Conservation (phyloP, 148 eudicot species). For the Rhododendron williamsianum region DNA sequence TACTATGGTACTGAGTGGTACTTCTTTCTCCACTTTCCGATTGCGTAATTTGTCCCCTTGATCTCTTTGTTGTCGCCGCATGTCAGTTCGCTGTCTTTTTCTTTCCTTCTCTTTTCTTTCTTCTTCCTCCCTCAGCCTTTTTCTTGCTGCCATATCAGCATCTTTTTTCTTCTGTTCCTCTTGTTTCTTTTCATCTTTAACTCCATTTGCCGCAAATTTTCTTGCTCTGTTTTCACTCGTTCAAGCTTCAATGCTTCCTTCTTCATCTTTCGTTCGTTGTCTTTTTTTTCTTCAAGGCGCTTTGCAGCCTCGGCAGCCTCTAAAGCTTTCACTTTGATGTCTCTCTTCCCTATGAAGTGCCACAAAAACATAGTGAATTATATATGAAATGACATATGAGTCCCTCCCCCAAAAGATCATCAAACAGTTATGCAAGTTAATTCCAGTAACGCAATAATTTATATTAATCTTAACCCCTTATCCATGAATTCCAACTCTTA, state of each 20-base stretch:
- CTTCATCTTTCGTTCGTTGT: constrained; percentile 73
- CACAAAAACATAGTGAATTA: constrained; percentile 10
- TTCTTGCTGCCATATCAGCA: constrained; percentile 59
- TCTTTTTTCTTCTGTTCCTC: constrained; percentile 70
- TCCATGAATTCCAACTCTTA: not conserved
- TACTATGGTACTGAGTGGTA: constrained; percentile 32
- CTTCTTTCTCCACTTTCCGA: constrained; percentile 44
- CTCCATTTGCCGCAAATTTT: constrained; percentile 63
- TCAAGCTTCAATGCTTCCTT: constrained; percentile 78
- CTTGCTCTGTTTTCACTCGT: constrained; percentile 62
- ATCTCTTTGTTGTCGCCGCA: constrained; percentile 43
- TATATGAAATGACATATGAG: not conserved
- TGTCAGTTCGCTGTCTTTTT: constrained; percentile 64
- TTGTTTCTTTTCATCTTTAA: constrained; percentile 55
- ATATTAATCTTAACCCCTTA: not conserved
- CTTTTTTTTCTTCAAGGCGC: constrained; percentile 62
- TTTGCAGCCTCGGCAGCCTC: constrained; percentile 89
- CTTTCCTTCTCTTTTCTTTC: constrained; percentile 69
- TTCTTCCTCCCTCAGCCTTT: constrained; percentile 85
- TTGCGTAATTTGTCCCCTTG: constrained; percentile 46
- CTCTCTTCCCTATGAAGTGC: constrained; percentile 66
- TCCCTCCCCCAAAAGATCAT: not conserved
- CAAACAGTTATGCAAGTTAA: not conserved
- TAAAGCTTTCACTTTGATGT: constrained; percentile 79
- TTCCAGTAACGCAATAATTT: not conserved